These are phyloP conservation scores for Aspergillus costaricaensis DNA, from an alignment of 2,329 filamentous ascomycete species.

Conservation along the genomic window DNA sequence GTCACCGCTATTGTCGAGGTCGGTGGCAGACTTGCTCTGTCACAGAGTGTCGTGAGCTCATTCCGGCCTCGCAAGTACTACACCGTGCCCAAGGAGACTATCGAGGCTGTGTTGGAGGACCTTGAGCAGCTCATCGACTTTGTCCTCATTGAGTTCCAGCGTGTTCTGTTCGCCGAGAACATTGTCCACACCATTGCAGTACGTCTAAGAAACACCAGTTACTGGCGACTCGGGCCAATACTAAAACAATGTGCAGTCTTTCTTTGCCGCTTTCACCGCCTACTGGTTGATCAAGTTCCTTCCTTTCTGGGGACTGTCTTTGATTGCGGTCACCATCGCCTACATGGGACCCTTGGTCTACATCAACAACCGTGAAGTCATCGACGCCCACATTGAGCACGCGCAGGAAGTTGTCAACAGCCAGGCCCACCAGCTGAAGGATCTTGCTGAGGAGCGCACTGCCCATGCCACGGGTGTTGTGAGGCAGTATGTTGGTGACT, in stretches of 20 bases:
- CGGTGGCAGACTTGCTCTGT: conserved; percentile 57
- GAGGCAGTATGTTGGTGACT: conserved; percentile 62
- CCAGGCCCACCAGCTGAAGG: conserved; percentile 62
- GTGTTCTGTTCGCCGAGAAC: conserved; percentile 67
- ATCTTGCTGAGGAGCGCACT: conserved; percentile 62
- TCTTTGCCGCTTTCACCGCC: conserved; percentile 58
- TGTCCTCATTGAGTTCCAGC: conserved; percentile 68
- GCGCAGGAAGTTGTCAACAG: conserved; percentile 56
- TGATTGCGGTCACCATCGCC: conserved; percentile 57
- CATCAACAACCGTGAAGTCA: conserved; percentile 65
- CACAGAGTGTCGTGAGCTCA: conserved; percentile 61
- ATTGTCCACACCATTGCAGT: conserved; percentile 61
- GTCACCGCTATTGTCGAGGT: conserved; percentile 61
- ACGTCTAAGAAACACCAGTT: conserved; percentile 35
- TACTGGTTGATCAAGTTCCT: conserved; percentile 68
- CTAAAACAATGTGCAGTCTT: conserved; percentile 50
- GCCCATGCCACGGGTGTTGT: conserved; percentile 59
- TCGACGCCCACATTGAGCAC: conserved; percentile 61
- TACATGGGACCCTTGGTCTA: conserved; percentile 65
- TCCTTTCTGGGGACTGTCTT: conserved; percentile 64
- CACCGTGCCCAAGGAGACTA: conserved; percentile 64
- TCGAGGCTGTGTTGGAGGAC: conserved; percentile 63
- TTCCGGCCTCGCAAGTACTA: conserved; percentile 67
- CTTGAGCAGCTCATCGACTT: conserved; percentile 67
- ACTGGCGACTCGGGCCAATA: not conserved